Percentiles rank a stretch among this genome's conserved stretches.
These are phyloP conservation scores for Candida pseudocylindracea DNA, from an alignment of 1,139 yeast genomes.

Conservation along the genomic window DNA sequence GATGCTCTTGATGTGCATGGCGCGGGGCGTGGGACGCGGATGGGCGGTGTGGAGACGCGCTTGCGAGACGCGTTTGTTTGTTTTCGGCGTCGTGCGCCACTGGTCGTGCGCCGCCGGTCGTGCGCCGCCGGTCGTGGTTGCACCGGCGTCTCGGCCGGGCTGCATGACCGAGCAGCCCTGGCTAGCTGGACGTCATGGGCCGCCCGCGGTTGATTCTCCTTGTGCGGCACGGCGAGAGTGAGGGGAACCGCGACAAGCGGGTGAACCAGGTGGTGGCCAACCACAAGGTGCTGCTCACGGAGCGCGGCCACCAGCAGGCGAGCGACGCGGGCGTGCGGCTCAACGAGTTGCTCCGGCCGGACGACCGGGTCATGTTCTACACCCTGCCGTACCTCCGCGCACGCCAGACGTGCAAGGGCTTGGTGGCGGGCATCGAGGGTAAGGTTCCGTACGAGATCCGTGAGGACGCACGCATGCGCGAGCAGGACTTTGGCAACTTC, in stretches of 20 bases:
- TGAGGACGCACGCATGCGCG: constrained; percentile 82
- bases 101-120: too few species aligned
- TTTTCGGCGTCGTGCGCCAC: neutral
- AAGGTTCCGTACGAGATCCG: constrained; percentile 25
- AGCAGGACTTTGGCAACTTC: constrained; percentile 87
- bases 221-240: constrained; percentile 82
- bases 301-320: constrained; percentile 48
- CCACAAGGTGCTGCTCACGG: constrained; percentile 54
- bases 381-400: constrained; percentile 76
- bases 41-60: neutral
- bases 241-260: constrained; percentile 64
- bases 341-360: constrained; percentile 19
- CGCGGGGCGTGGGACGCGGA: neutral
- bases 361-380: constrained; percentile 28
- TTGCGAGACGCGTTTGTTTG: neutral
- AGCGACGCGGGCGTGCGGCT: constrained; percentile 41
- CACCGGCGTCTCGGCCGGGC: too few species aligned
- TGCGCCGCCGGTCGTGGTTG: too few species aligned
- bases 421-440: constrained; percentile 33
- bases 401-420: constrained; percentile 54
- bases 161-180: too few species aligned
- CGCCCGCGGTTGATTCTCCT: constrained; percentile 21
- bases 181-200: too few species aligned
- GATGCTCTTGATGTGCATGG: constrained; percentile 23
- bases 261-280: constrained; percentile 62